Evolutionary conservation across 2,329 filamentous ascomycete species (phyloP), one percentile per base, ranked within the genome.

Genomic region (Aschersonia sp.): DNA sequence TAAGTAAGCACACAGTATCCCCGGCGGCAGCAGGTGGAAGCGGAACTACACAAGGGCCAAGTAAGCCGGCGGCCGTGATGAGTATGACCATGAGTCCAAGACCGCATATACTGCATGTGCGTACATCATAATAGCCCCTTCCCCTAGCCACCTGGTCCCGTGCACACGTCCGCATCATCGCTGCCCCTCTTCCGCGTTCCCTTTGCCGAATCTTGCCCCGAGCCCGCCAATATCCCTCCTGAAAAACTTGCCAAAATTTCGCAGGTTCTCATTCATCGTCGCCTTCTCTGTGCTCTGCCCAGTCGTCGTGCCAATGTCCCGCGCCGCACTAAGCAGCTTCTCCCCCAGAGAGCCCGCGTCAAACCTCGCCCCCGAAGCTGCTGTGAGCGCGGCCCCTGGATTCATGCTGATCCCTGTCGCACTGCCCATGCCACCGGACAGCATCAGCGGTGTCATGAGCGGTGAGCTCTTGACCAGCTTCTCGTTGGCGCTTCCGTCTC

Each of bases 161-260:
- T 8, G 3, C 4, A 42, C 12, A 22, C 41, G 41, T 31, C 11
- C 30, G 40, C 40, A 8, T 49, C 45, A 59, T 40, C 56, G 52
- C 45, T 57, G 51, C 14, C 51, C 54, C 33, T 57, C 53, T 47
- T 56, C 55, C 10, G 66, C 66, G 48, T 76, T 73, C 46, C 76
- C 65, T 65, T 77, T 81, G 44, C 84, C 85, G 62, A 89, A 89
- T 54, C 84, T 69, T 9, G 77, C 78, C 2, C 85, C 83, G 53
- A 90, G 75, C 2, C 81, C 79, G 32, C 85, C 85, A 53, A 90
- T 81, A 68, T 96, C 90, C 53, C 90, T 73, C 52, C 84, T 81
- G 70, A 97, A 97, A 68, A 97, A 96, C 66, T 94, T 96, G 30
- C 90, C 90, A 66, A 98, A 86, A 62, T 87, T 95, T 68, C 87